Base-by-base conservation (phyloP, 73 alveolate genomes). In the Paraurostyla sp. region DNA sequence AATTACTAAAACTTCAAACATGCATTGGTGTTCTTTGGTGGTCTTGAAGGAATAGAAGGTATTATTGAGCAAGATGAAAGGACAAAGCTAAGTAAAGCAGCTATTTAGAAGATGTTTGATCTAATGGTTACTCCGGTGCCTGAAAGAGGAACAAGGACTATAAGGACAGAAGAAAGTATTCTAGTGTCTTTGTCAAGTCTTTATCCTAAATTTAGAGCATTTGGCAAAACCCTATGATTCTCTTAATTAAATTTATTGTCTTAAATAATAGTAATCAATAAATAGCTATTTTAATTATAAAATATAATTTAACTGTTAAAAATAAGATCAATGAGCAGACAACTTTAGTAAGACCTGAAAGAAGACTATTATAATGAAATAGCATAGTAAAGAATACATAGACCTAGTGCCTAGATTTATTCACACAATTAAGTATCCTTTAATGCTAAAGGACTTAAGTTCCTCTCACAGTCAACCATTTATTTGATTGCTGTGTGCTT, bases 11-110 rank as follows among this genome's bases (percentile, higher is more conserved):
- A 85, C 42, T 86, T 92, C 90, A 94, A 95, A 90, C 99, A 97
- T 85, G 91, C 97, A 58, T 87, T 97, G 76, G 69, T 97, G 41
- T 93, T 96, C 88, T 97, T 97, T 85, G 99, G 99, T 20, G 99
- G 99, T 6, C 81, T 96, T 6, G 96, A 96, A n/a, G 99, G 99
- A 0, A 91, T 97, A 36, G 99, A 95, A 91, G 99, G 98, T 54
- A 91, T 90, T 83, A 75, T 94, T 58, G 95, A 85, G 45, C 92
- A 84, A 58, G 98, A 94, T 85, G 99, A 96, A 76, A 80, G 87
- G 29, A 33, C 80, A 9, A 92, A 92, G 30, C 56, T 89, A 48
- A 83, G 83, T 23, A 91, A 88, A 32, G 88, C 88, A 22, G 99
- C 85, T 49, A 85, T 92, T 4, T 86, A 83, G 50, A 60, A 90